phyloP scores from a whole-genome alignment of 345 rosid genomes.

The Dimocarpus longan region DNA sequence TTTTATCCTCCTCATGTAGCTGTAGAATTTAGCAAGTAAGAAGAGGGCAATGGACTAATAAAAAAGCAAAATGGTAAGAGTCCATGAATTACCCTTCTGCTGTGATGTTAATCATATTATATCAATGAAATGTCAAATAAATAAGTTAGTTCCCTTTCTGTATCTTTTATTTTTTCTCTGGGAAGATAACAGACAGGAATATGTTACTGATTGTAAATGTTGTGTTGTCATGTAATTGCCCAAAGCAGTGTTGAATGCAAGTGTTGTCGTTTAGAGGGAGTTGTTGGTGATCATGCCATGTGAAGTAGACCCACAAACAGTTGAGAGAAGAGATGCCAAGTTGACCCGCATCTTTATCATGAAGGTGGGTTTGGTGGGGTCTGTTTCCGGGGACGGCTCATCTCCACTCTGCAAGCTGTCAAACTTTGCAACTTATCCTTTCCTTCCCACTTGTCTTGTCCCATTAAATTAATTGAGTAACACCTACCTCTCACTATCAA shows the following conservation, averaged over 20 bases:
- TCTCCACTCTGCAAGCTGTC: too few relatives aligned
- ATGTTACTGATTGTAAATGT: too few relatives aligned
- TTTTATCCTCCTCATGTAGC: conserved; percentile 20
- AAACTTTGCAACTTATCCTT: too few relatives aligned
- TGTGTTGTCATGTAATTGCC: too few relatives aligned
- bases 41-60: conserved; percentile 24
- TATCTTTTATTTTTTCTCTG: too few relatives aligned
- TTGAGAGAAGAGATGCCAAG: conserved; percentile 15
- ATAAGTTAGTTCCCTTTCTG: conserved; percentile 26
- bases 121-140: conserved; percentile 37
- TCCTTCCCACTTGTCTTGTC: too few relatives aligned
- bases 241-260: too few relatives aligned
- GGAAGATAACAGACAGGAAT: too few relatives aligned
- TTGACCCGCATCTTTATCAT: conserved; percentile 11
- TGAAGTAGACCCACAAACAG: conserved; percentile 19
- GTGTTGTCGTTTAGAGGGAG: conserved; percentile 30
- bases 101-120: conserved; percentile 8
- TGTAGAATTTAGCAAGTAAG: conserved; percentile 22
- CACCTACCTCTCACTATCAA: too few relatives aligned
- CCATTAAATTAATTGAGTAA: too few relatives aligned
- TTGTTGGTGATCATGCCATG: conserved; percentile 21
- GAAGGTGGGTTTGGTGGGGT: too few relatives aligned
- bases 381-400: too few relatives aligned
- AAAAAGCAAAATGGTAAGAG: conserved; percentile 6
- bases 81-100: conserved; percentile 3